These are phyloP conservation scores for Cavenderia fasciculata DNA, from an alignment of 78 protist genomes.

Conservation along the genomic window DNA sequence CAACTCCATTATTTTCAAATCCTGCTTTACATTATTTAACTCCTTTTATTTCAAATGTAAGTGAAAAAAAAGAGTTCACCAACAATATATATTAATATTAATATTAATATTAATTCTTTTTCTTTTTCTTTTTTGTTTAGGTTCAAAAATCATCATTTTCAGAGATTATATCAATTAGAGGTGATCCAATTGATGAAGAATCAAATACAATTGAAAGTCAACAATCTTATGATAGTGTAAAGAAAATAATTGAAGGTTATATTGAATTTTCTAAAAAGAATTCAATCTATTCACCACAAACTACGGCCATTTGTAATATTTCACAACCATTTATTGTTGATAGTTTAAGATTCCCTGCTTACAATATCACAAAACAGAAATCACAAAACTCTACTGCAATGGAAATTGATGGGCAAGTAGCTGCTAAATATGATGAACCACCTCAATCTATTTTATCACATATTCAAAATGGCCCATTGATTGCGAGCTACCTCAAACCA, in stretches of 20 bases:
- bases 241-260: not conserved
- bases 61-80: not conserved
- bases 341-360: not conserved
- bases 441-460: slow-evolving; percentile 8
- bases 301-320: slow-evolving; percentile 20
- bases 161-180: slow-evolving; percentile 46
- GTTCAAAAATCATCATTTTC: not conserved
- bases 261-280: not conserved
- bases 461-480: not conserved
- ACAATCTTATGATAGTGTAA: slow-evolving; percentile 21
- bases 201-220: no score
- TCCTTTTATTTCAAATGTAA: slow-evolving; percentile 1
- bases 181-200: not conserved
- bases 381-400: slow-evolving; percentile 9
- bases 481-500: not conserved
- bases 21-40: slow-evolving; percentile 9
- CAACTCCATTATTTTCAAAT: not conserved
- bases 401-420: slow-evolving; percentile 48
- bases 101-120: not conserved
- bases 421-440: not conserved
- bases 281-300: not conserved
- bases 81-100: no score
- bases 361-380: slow-evolving; percentile 13
- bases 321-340: slow-evolving; percentile 29
- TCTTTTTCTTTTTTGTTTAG: not conserved